phyloP scores from a whole-genome alignment of 345 rosid species.

The Rhizophora apiculata region DNA sequence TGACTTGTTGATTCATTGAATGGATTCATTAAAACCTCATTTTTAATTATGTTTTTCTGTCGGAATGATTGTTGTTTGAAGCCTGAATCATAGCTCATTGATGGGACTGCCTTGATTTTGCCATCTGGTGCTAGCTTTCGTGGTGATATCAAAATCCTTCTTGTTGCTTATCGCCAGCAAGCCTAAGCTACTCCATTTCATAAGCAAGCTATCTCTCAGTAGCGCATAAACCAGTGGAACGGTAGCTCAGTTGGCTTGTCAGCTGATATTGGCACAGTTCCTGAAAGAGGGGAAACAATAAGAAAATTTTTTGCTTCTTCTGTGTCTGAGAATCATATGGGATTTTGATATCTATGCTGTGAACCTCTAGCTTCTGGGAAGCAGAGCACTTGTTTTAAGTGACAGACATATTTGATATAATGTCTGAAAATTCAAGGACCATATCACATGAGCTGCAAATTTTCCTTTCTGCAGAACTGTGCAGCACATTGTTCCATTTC shows the following conservation, averaged over 20 bases:
- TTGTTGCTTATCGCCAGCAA: slow-evolving; percentile 97
- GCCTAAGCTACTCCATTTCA: slow-evolving; percentile 90
- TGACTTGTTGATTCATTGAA: neutral
- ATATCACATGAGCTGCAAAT: too few relatives aligned
- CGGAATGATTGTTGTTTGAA: slow-evolving; percentile 20
- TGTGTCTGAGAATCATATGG: neutral
- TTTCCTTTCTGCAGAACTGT: too few relatives aligned
- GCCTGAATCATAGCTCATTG: slow-evolving; percentile 59
- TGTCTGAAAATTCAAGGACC: slow-evolving; percentile 44
- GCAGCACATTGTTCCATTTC: slow-evolving; percentile 49
- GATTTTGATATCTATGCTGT: slow-evolving; percentile 15
- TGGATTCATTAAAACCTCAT: neutral
- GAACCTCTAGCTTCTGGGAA: slow-evolving; percentile 75
- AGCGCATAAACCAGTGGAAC: slow-evolving; percentile 87
- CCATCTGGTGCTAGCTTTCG: slow-evolving; percentile 89
- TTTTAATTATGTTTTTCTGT: neutral
- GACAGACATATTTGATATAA: slow-evolving; percentile 39
- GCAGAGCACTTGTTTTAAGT: slow-evolving; percentile 95
- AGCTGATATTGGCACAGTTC: slow-evolving; percentile 90
- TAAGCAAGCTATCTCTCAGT: slow-evolving; percentile 89
- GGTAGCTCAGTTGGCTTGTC: slow-evolving; percentile 67
- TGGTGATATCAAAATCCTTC: slow-evolving; percentile 91
- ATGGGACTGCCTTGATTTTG: slow-evolving; percentile 82
- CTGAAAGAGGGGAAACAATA: slow-evolving; percentile 97
- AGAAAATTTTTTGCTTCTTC: slow-evolving; percentile 16